Evolutionary conservation across 2,329 filamentous ascomycete species (phyloP).

Genomic region (Arthroderma sp.): DNA sequence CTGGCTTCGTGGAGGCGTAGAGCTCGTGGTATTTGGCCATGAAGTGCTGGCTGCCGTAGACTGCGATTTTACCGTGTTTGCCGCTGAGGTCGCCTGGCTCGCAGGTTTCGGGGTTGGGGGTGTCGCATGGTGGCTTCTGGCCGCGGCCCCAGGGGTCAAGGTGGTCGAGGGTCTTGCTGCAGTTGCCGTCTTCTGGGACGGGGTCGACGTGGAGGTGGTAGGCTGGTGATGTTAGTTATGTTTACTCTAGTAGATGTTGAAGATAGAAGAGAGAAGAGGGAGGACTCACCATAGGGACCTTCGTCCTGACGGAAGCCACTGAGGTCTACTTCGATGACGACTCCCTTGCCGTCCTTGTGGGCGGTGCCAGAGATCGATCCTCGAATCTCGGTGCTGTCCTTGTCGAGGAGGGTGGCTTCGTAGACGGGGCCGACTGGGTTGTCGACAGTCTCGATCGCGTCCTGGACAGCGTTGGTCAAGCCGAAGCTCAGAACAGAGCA

Average conservation of each 20-base stretch:
- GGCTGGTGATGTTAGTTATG: constrained; percentile 23
- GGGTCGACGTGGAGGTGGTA: constrained; percentile 62
- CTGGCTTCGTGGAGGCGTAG: constrained; percentile 37
- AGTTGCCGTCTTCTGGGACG: constrained; percentile 57
- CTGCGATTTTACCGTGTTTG: constrained; percentile 55
- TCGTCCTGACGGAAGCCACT: constrained; percentile 43
- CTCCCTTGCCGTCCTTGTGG: constrained; percentile 41
- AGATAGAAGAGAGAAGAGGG: constrained; percentile 15
- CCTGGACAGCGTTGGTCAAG: constrained; percentile 21
- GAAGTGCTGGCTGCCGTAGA: constrained; percentile 23
- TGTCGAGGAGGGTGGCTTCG: constrained; percentile 44
- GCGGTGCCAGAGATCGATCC: constrained; percentile 41
- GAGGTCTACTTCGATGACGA: constrained; percentile 45
- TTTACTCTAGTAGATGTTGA: background rate
- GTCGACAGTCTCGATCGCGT: constrained; percentile 42
- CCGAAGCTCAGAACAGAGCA: constrained; percentile 16
- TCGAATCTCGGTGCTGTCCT: constrained; percentile 44
- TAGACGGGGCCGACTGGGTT: constrained; percentile 48
- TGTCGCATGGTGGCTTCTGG: constrained; percentile 50
- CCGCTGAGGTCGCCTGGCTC: constrained; percentile 66
- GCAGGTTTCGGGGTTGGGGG: constrained; percentile 48
- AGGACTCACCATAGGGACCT: constrained; percentile 49
- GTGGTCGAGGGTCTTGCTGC: constrained; percentile 54
- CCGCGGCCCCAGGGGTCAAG: constrained; percentile 59
- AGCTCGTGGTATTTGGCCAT: constrained; percentile 34